phyloP scores from a whole-genome alignment of 352 stramenopile genomes.

The Phytophthora sojae region DNA sequence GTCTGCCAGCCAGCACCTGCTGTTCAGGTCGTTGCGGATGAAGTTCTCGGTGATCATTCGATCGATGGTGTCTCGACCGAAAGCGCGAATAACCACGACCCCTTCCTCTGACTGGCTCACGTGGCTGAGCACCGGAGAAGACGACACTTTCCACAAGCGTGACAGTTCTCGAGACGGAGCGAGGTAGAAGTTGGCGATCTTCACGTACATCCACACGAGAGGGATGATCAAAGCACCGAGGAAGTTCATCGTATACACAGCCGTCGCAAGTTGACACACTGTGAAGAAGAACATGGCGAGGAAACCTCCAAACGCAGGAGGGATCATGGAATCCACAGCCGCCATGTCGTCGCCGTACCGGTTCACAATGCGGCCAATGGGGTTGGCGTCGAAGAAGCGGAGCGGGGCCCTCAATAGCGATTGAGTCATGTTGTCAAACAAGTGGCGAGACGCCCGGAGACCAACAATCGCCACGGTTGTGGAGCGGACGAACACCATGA shows the following conservation, averaged over 20 bases:
- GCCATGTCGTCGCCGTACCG: conserved; percentile 92
- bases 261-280: conserved; percentile 75
- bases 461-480: conserved; percentile 45
- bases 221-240: conserved; percentile 80
- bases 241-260: conserved; percentile 80
- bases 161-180: conserved; percentile 48
- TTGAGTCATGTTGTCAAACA: conserved; percentile 90
- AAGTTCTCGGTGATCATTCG: conserved; percentile 38
- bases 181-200: conserved; percentile 46
- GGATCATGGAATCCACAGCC: conserved; percentile 82
- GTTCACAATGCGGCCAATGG: conserved; percentile 90
- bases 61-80: conserved; percentile 32
- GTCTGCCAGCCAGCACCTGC: conserved; percentile 32
- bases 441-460: conserved; percentile 45
- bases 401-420: conserved; percentile 88
- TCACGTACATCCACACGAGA: conserved; percentile 85
- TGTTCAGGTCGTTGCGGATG: conserved; percentile 41
- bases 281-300: conserved; percentile 74
- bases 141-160: conserved; percentile 45
- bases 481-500: conserved; percentile 48
- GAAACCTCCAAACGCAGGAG: conserved; percentile 40
- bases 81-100: conserved; percentile 47
- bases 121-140: conserved; percentile 52
- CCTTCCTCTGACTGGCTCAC: conserved; percentile 43
- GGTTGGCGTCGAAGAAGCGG: conserved; percentile 93